phyloP scores from a whole-genome alignment of 129 eudicot species.

The Scalesia atractyloides region DNA sequence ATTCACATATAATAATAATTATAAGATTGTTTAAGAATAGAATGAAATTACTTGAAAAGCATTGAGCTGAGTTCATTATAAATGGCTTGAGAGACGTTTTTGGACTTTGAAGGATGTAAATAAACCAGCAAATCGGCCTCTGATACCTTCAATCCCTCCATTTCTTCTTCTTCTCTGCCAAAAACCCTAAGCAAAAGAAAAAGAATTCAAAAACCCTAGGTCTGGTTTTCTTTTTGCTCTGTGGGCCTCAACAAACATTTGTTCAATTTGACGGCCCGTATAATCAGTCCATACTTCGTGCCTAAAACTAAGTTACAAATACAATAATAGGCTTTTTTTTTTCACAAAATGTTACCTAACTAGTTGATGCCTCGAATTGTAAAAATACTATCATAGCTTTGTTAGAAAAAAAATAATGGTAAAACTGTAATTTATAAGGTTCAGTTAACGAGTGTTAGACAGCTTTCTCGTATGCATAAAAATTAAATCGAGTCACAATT shows the following conservation, averaged over 20 bases:
- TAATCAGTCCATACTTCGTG: background rate
- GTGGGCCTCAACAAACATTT: background rate
- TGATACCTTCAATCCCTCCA: conserved; percentile 81
- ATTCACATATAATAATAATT: background rate
- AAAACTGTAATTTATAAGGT: too few relatives aligned
- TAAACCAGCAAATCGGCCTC: conserved; percentile 65
- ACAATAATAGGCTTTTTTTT: too few relatives aligned
- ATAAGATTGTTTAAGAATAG: too few relatives aligned
- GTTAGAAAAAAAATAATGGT: too few relatives aligned
- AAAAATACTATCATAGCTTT: too few relatives aligned
- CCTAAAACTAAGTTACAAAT: too few relatives aligned
- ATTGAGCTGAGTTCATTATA: conserved; percentile 61
- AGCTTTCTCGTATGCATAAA: too few relatives aligned
- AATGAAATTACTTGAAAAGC: conserved; percentile 70
- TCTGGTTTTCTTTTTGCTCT: background rate
- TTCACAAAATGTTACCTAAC: too few relatives aligned
- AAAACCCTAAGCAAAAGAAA: background rate
- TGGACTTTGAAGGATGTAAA: conserved; percentile 79
- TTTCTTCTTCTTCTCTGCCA: conserved; percentile 23
- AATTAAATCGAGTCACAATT: too few relatives aligned
- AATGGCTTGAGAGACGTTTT: conserved; percentile 51
- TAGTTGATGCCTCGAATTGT: too few relatives aligned
- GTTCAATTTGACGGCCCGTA: background rate
- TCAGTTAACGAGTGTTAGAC: too few relatives aligned
- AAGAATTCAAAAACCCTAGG: background rate